These are phyloP conservation scores for Penicillium sp. DNA, from an alignment of 2,329 filamentous ascomycete species.

Conservation along the genomic window DNA sequence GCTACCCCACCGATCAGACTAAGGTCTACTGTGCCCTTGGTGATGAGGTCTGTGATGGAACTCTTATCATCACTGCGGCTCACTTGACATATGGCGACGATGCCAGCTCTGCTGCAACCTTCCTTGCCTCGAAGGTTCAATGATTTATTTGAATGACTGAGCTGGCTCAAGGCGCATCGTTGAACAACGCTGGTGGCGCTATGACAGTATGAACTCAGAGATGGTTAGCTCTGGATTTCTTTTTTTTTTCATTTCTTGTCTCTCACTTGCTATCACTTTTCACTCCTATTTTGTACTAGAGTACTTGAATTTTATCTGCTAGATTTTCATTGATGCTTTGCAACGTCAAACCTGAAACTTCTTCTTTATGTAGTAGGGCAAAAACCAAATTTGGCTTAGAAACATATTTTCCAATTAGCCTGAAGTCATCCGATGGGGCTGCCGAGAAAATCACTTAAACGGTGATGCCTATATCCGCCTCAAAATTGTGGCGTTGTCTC, in stretches of 20 bases:
- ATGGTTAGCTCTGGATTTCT: neutral
- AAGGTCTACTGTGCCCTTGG: slow-evolving; percentile 41
- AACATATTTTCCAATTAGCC: too few relatives aligned
- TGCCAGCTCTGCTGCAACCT: slow-evolving; percentile 30
- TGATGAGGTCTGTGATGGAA: slow-evolving; percentile 52
- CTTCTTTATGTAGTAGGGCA: too few relatives aligned
- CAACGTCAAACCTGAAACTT: too few relatives aligned
- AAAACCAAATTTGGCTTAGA: too few relatives aligned
- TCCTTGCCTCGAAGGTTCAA: slow-evolving; percentile 22
- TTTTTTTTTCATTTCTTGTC: neutral
- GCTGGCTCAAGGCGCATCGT: neutral
- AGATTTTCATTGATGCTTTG: too few relatives aligned
- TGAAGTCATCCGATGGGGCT: neutral
- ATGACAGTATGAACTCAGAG: neutral
- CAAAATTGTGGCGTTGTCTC: neutral
- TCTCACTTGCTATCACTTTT: neutral
- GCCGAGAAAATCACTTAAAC: neutral
- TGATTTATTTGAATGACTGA: neutral
- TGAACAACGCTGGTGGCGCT: neutral
- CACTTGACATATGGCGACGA: slow-evolving; percentile 41
- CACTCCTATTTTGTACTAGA: neutral
- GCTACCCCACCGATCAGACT: slow-evolving; percentile 45
- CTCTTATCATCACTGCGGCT: slow-evolving; percentile 40
- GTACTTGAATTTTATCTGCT: neutral
- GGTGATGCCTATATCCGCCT: neutral